Base-by-base conservation (phyloP, 139 green algal genomes). In the Micractinium sp. region DNA sequence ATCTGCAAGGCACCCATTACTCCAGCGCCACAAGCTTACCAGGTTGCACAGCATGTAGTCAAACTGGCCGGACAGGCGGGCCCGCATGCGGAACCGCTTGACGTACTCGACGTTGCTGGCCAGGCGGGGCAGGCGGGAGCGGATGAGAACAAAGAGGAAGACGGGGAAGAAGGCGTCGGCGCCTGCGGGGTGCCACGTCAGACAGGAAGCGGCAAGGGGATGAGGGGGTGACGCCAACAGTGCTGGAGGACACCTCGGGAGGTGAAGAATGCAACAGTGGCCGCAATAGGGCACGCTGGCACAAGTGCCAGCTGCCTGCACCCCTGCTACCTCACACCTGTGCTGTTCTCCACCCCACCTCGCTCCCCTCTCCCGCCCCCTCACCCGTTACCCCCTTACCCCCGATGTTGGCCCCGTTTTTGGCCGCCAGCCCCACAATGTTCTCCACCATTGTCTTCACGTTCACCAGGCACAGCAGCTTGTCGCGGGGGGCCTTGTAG, bases 381-480 rank as follows among this genome's bases (percentile, higher is more conserved):
- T n/a, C n/a, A n/a, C n/a, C n/a, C n/a, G n/a, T n/a, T n/a, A n/a
- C n/a, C n/a, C n/a, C 7, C 86, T n/a, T 73, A 88, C 88, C 88
- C 22, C 88, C 88, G 74, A 91, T 90, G 41, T 33, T 41, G 3
- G 82, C 90, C 33, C 88, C 91, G 36, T 13, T n/a, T n/a, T 38
- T 47, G 38, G 80, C 85, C 38, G 88, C 88, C 74, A 53, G 69
- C 36, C n/a, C 39, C 74, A 93, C 82, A 31, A 89, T 82, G 67
- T 87, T 85, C 71, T 92, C 86, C 85, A 91, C 81, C 74, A 92
- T 74, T 33, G 85, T 92, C 41, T 89, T 87, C 86, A 94, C 95
- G 92, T 98, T 99, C 5, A 99, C 93, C 31, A 99, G 93, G 91
- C 97, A 99, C 35, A 98, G 92, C 66, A 99, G 93, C 96, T 99